Evolutionary conservation across 2,329 filamentous ascomycete species (phyloP).

Genomic region (Lasiodiplodia sp.): DNA sequence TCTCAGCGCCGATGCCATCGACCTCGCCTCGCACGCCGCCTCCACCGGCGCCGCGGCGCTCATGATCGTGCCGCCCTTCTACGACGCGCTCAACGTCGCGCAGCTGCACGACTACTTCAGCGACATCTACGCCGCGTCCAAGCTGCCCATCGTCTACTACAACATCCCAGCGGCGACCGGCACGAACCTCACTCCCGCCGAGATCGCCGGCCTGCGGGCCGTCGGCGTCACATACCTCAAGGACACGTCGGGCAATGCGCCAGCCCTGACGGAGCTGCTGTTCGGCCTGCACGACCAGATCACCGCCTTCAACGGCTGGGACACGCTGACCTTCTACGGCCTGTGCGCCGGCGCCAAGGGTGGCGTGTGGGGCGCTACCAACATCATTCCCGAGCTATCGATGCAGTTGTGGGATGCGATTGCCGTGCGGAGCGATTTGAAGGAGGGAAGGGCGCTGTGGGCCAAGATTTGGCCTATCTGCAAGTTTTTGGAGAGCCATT

Average conservation of each 20-base stretch:
- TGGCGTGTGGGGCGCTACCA: constrained; percentile 60
- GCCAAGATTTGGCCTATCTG: constrained; percentile 59
- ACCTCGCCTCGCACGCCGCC: constrained; percentile 52
- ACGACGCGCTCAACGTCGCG: constrained; percentile 53
- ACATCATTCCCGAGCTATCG: constrained; percentile 59
- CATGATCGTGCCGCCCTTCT: constrained; percentile 61
- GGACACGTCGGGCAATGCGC: constrained; percentile 61
- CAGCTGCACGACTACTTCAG: constrained; percentile 51
- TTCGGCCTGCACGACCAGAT: constrained; percentile 53
- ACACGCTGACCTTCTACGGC: constrained; percentile 62
- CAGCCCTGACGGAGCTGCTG: constrained; percentile 58
- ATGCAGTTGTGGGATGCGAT: constrained; percentile 58
- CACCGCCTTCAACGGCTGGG: constrained; percentile 62
- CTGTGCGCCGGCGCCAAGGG: constrained; percentile 59
- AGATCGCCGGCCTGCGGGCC: constrained; percentile 54
- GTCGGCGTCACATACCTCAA: constrained; percentile 60
- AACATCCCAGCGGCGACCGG: constrained; percentile 60
- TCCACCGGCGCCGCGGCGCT: constrained; percentile 51
- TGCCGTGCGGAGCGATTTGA: constrained; percentile 53
- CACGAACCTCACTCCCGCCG: constrained; percentile 49
- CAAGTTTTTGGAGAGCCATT: constrained; percentile 58
- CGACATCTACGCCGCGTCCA: constrained; percentile 50
- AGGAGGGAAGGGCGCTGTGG: constrained; percentile 57
- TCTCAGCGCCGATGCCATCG: constrained; percentile 43
- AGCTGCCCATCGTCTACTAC: constrained; percentile 59